Conservation (phyloP, 169 alveolate species). For the Eimeria falciformis region DNA sequence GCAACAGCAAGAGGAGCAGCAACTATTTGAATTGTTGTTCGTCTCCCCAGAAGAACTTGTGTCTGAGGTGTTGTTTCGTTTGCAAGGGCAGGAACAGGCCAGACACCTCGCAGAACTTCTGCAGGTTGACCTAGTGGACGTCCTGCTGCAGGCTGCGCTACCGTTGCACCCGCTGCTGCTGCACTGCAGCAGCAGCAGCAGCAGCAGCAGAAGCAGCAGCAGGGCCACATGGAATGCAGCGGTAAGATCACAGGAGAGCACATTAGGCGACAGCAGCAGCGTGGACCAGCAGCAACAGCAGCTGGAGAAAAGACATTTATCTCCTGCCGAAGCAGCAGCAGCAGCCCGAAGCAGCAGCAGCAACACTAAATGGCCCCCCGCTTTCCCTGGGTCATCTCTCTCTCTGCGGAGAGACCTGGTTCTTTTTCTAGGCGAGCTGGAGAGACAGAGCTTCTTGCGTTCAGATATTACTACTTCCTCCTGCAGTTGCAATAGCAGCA, state of each 20-base stretch:
- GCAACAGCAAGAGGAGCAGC: conserved; percentile 33
- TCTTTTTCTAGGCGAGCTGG: conserved; percentile 21
- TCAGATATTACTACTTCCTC: neutral
- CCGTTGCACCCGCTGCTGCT: conserved; percentile 56
- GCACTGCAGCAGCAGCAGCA: conserved; percentile 57
- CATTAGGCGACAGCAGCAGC: neutral
- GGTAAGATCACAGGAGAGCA: too few relatives aligned
- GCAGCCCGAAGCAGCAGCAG: conserved; percentile 39
- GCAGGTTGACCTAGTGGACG: conserved; percentile 73
- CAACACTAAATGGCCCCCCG: conserved; percentile 50
- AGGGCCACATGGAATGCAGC: neutral
- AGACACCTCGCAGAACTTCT: conserved; percentile 64
- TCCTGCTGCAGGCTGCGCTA: conserved; percentile 63
- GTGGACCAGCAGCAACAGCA: neutral
- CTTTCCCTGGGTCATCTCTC: neutral
- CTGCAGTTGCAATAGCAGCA: neutral
- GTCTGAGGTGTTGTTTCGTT: conserved; percentile 56
- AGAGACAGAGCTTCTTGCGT: conserved; percentile 10
- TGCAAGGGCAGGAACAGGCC: conserved; percentile 70
- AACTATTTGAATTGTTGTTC: conserved; percentile 59
- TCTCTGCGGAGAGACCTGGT: conserved; percentile 38
- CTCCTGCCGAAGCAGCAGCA: neutral
- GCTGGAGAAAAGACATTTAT: neutral
- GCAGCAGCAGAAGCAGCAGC: conserved; percentile 69
- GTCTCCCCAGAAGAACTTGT: conserved; percentile 47